These are phyloP conservation scores for Gillenia trifoliata DNA, from an alignment of 306 rosid species.

Conservation along the genomic window DNA sequence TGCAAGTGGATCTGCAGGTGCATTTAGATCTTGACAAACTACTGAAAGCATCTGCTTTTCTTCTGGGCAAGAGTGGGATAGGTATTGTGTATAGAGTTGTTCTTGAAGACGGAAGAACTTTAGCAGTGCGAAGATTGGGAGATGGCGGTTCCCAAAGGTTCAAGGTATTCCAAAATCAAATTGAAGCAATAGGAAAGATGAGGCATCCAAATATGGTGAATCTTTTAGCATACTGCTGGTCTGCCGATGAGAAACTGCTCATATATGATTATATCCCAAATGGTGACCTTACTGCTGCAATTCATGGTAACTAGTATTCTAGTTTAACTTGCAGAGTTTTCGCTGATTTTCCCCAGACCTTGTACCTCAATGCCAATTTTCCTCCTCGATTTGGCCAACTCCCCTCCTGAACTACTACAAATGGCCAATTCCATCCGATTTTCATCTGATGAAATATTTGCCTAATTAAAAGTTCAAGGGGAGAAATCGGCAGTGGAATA, in stretches of 20 bases:
- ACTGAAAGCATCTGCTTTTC: slow-evolving; percentile 95
- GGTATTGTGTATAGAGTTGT: slow-evolving; percentile 95
- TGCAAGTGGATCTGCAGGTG: slow-evolving; percentile 59
- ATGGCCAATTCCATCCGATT: no score
- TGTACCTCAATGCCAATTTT: no score
- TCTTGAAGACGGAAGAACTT: slow-evolving; percentile 74
- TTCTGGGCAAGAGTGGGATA: slow-evolving; percentile 73
- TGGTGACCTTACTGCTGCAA: slow-evolving; percentile 81
- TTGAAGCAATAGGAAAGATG: slow-evolving; percentile 87
- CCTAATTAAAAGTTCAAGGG: no score
- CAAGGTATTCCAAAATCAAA: slow-evolving; percentile 88
- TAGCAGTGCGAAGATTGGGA: slow-evolving; percentile 87
- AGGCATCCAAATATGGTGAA: slow-evolving; percentile 79
- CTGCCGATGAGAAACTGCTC: slow-evolving; percentile 95
- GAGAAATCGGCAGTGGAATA: no score
- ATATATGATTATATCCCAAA: slow-evolving; percentile 75
- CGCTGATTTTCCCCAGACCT: no score
- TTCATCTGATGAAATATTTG: no score
- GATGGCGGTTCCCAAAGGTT: slow-evolving; percentile 93
- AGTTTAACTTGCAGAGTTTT: no score
- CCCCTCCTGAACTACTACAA: no score
- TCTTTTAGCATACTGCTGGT: slow-evolving; percentile 87
- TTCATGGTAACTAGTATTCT: slow-evolving; percentile 54
- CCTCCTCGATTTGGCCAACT: no score
- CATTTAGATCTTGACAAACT: slow-evolving; percentile 87